These are phyloP conservation scores for Aspergillus ruber DNA, from an alignment of 2,329 filamentous ascomycete species.

Conservation along the genomic window DNA sequence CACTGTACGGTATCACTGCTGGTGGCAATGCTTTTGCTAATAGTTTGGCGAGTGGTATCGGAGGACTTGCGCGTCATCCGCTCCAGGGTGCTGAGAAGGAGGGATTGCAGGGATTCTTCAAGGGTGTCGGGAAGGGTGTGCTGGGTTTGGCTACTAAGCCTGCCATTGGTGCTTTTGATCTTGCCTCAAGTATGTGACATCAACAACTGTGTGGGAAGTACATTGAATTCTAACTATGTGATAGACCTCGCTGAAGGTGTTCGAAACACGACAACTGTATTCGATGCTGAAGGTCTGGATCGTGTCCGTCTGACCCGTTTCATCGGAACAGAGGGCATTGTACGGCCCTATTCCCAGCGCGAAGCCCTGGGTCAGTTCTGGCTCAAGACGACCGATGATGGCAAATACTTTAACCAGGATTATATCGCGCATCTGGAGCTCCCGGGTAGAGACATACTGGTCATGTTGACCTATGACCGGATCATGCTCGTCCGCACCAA, in stretches of 20 bases:
- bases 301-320: constrained; percentile 90
- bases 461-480: constrained; percentile 79
- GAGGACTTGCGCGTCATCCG: constrained; percentile 86
- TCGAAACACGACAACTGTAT: constrained; percentile 96
- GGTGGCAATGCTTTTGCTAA: constrained; percentile 93
- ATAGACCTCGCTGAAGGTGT: constrained; percentile 85
- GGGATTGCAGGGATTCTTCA: constrained; percentile 89
- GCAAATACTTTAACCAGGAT: constrained; percentile 93
- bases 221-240: constrained; percentile 5
- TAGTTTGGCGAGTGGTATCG: constrained; percentile 87
- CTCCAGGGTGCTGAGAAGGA: constrained; percentile 95
- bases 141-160: constrained; percentile 95
- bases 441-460: constrained; percentile 77
- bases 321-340: constrained; percentile 85
- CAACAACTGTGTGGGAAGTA: not conserved
- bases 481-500: constrained; percentile 88
- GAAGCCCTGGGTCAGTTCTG: constrained; percentile 96
- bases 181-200: constrained; percentile 65
- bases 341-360: constrained; percentile 87
- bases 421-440: constrained; percentile 97
- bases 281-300: constrained; percentile 89
- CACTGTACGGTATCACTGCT: constrained; percentile 89
- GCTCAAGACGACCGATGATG: constrained; percentile 97
- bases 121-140: constrained; percentile 92
- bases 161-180: constrained; percentile 90